Evolutionary conservation across 2,329 filamentous ascomycete species (phyloP), one percentile per base, ranked within the genome.

Genomic region (Monosporascus sp.): DNA sequence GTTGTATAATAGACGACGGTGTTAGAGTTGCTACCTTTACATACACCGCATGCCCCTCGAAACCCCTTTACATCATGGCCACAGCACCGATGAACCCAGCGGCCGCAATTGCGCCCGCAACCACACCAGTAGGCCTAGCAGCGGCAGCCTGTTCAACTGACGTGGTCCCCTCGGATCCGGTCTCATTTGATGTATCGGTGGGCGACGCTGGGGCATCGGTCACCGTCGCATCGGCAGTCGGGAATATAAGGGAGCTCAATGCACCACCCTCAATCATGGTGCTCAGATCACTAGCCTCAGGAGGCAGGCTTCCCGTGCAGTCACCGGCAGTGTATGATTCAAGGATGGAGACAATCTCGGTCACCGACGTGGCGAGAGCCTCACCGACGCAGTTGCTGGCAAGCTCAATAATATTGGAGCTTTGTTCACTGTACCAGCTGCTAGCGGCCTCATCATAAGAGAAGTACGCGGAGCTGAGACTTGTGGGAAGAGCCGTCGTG

Each of bases 21-120:
- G 31, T 14, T 34, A 34, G 31, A 34, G 31, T 5, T 34, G 31
- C 11, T 34, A 14, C 31, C 27, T 34, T 34, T 14, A 14, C 3
- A 14, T 34, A 5, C 31, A 34, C 2, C 31, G 31, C 31, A 34
- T 34, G 31, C 14, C 11, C 31, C 31, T 34, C 31, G 31, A 40
- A 43, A 19, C 40, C 40, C 4, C 3, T 4, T 55, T 48, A 64
- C 22, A 65, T 52, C 8, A 74, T 71, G 3, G 73, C 71, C 3
- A 54, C 62, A n/a, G 56, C 61, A 45, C 63, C 64, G n/a, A 64
- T 41, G 38, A 64, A 34, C 36, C 61, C 64, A 36, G 63, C 64
- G 14, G 61, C 59, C 16, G 63, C 64, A 24, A 59, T 52, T 7
- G 61, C 63, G 27, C 62, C 63, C 3, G 61, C 54, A n/a, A 59